Base-by-base conservation (phyloP, 768 basidiomycete species). In the Artomyces pyxidatus region DNA sequence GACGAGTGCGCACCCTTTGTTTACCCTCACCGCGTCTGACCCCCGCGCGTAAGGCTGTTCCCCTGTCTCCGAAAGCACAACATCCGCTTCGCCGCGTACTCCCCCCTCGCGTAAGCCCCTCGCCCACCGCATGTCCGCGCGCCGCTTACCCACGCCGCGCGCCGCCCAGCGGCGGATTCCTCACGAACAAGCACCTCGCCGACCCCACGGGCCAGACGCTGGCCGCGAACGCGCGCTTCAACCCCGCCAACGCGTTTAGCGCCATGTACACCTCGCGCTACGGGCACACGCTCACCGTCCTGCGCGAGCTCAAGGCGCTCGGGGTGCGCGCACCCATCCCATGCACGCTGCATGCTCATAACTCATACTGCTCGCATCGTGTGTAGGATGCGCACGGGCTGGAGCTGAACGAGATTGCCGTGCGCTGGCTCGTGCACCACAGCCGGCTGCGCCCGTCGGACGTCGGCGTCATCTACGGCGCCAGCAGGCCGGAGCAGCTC, bases 371-470 rank as follows among this genome's bases (percentile, higher is more conserved):
- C 17, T 12, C n/a, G 49, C 48, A 1, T 61, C 62, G 3, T 46
- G 68, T 14, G 61, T 64, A 3, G 59, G 62, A 10, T 58, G 62
- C 51, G 54, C 44, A 66, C 48, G 50, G 52, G 17, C 54, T 71
- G 17, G 69, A 67, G 2, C 58, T 70, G 42, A 49, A 66, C 21
- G 71, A 72, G 47, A 58, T 64, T n/a, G 72, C 68, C 3, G 57
- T 71, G 3, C 58, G 72, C 27, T 73, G 72, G 72, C 50, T 67
- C 42, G 55, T 61, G 22, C 69, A 74, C 50, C 72, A 74, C 54
- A 71, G 70, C 21, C 52, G 60, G 37, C 54, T 71, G 52, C 62
- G 63, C 45, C 47, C 45, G 3, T 61, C 61, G 37, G 45, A 58
- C 30, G 60, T 60, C n/a, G 63, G 64, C 37, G 58, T 71, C 53